phyloP scores from a whole-genome alignment of 768 basidiomycete genomes.

The Leccinum pellstonianum region DNA sequence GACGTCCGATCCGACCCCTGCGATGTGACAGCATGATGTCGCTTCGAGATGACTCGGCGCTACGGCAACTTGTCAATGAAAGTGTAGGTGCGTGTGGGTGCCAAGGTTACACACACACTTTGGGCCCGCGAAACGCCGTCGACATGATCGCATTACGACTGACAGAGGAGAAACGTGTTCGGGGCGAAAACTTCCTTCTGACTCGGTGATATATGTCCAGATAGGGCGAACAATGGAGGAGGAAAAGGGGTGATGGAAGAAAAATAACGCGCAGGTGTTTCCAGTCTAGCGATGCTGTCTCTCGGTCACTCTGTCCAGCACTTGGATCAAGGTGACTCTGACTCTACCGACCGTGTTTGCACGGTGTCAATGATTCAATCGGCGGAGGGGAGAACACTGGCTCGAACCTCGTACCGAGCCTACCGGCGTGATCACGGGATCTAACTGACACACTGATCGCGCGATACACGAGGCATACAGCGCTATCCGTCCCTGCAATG shows the following conservation, averaged over 20 bases:
- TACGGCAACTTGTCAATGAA: neutral
- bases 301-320: neutral
- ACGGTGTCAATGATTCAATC: too few relatives aligned
- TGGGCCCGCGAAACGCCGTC: neutral
- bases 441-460: neutral
- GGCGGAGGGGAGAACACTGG: too few relatives aligned
- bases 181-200: neutral
- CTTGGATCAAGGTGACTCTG: neutral
- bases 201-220: neutral
- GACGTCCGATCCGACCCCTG: neutral
- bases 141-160: neutral
- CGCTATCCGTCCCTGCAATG: neutral
- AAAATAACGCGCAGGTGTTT: neutral
- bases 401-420: too few relatives aligned
- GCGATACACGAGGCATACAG: neutral
- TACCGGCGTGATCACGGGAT: neutral
- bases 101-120: neutral
- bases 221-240: slow-evolving; percentile 15
- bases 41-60: neutral
- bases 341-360: neutral
- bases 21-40: neutral
- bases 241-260: neutral
- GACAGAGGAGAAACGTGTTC: neutral
- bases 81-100: neutral
- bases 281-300: neutral